A percentile compares a stretch with the other conserved stretches of the same genome.
Evolutionary conservation across 2,329 filamentous ascomycete genomes (phyloP).

Genomic region (Hymenoscyphus fraxineus): DNA sequence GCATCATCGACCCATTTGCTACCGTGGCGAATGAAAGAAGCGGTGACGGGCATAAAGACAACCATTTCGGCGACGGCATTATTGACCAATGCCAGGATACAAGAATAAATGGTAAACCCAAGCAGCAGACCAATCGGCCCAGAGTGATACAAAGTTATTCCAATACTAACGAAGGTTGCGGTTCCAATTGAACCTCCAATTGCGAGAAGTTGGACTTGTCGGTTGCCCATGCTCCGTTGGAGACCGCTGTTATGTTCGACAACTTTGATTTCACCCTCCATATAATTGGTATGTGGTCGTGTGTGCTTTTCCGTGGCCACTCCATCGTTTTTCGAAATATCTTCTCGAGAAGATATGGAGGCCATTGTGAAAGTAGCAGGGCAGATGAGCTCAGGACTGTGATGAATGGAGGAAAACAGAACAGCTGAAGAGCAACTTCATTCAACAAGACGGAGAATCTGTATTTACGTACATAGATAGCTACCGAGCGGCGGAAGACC

Average conservation of each 20-base stretch:
- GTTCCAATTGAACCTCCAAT: slow-evolving; percentile 40
- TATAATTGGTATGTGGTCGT: background rate
- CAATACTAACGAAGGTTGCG: slow-evolving; percentile 45
- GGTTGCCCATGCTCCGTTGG: slow-evolving; percentile 28
- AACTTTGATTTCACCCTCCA: background rate
- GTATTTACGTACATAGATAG: too few relatives aligned
- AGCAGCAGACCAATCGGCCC: slow-evolving; percentile 49
- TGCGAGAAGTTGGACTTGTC: slow-evolving; percentile 23
- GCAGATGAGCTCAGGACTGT: background rate
- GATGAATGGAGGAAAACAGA: background rate
- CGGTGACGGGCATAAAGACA: slow-evolving; percentile 50
- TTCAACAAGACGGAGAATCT: too few relatives aligned
- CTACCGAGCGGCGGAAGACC: too few relatives aligned
- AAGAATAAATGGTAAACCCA: slow-evolving; percentile 28
- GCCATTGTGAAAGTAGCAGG: background rate
- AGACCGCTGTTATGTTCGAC: background rate
- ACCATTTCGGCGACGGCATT: slow-evolving; percentile 49
- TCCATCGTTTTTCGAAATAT: background rate
- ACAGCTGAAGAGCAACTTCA: background rate
- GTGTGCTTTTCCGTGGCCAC: background rate
- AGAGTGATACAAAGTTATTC: slow-evolving; percentile 45
- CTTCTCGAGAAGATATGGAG: background rate
- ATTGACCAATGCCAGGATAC: slow-evolving; percentile 23
- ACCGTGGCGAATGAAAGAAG: slow-evolving; percentile 51
- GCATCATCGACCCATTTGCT: slow-evolving; percentile 52